Evolutionary conservation across 2,329 filamentous ascomycete species (phyloP).

Genomic region (Scleromitrula shiraiana): DNA sequence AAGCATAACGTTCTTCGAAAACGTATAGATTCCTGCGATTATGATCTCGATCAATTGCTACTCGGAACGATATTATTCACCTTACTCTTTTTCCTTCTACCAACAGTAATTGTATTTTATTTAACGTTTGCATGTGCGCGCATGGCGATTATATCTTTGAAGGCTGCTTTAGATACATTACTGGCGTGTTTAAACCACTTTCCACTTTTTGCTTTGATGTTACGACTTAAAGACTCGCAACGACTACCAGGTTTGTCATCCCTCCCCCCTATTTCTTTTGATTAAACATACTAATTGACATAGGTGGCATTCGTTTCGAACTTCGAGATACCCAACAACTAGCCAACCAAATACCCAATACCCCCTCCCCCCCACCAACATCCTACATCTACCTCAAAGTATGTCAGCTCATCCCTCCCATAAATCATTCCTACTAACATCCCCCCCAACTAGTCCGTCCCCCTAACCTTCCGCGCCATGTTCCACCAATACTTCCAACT

Average conservation of each 20-base stretch:
- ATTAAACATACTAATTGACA: constrained; percentile 13
- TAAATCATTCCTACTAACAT: constrained; percentile 14
- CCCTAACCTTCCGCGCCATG: constrained; percentile 84
- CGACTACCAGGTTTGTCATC: constrained; percentile 65
- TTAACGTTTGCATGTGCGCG: constrained; percentile 89
- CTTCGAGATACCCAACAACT: constrained; percentile 63
- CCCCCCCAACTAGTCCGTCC: constrained; percentile 63
- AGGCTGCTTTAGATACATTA: constrained; percentile 83
- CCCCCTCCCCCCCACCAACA: constrained; percentile 40
- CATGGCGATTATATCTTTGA: constrained; percentile 90
- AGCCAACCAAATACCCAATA: constrained; percentile 31
- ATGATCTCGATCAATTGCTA: constrained; percentile 92
- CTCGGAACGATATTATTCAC: constrained; percentile 96
- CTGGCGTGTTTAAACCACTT: constrained; percentile 96
- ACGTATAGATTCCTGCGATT: constrained; percentile 97
- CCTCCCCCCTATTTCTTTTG: neutral
- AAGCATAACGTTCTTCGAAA: constrained; percentile 96
- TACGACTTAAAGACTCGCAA: constrained; percentile 85
- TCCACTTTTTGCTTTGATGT: constrained; percentile 92
- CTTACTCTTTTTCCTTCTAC: constrained; percentile 85
- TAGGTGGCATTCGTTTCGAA: constrained; percentile 82
- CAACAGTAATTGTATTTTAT: constrained; percentile 94
- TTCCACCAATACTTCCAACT: constrained; percentile 98
- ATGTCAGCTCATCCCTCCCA: constrained; percentile 10
- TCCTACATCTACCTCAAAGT: constrained; percentile 86